These are phyloP conservation scores for Mortierella sp. DNA, from an alignment of 371 early-diverging fungal genomes.

Conservation along the genomic window DNA sequence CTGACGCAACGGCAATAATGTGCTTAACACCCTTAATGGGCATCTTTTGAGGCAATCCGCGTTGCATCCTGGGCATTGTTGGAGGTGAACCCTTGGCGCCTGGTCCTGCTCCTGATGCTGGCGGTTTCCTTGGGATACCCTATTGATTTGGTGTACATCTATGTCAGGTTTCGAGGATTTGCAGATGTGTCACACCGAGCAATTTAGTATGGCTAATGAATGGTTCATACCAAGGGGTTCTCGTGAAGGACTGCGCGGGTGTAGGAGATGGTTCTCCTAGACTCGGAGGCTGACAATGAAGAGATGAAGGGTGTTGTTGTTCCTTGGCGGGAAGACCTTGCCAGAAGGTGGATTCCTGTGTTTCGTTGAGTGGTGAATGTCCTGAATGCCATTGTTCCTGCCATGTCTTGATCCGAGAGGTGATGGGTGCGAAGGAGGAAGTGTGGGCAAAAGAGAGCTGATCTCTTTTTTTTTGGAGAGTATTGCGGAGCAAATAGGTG, in stretches of 20 bases:
- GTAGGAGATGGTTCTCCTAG: slow-evolving; percentile 50
- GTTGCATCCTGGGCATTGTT: slow-evolving; percentile 71
- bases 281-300: neutral
- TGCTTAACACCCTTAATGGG: slow-evolving; percentile 78
- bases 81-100: slow-evolving; percentile 47
- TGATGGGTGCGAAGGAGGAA: neutral
- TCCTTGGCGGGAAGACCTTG: neutral
- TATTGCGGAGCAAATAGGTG: slow-evolving; percentile 4
- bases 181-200: neutral
- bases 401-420: slow-evolving; percentile 13
- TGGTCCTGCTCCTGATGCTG: slow-evolving; percentile 46
- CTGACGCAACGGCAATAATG: slow-evolving; percentile 88
- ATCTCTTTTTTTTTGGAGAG: slow-evolving; percentile 1
- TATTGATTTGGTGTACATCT: slow-evolving; percentile 1
- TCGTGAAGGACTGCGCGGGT: slow-evolving; percentile 63
- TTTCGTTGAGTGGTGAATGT: slow-evolving; percentile 2
- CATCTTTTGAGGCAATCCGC: slow-evolving; percentile 77
- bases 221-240: slow-evolving; percentile 70
- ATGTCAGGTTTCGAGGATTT: neutral
- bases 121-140: slow-evolving; percentile 47
- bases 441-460: neutral
- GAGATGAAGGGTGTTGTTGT: neutral
- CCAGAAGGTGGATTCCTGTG: neutral
- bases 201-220: neutral
- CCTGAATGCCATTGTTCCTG: slow-evolving; percentile 27